Percentiles rank a stretch among this genome's conserved stretches.
Evolutionary conservation across 805 yeast species (phyloP).

Genomic region (Candida hispaniensis): DNA sequence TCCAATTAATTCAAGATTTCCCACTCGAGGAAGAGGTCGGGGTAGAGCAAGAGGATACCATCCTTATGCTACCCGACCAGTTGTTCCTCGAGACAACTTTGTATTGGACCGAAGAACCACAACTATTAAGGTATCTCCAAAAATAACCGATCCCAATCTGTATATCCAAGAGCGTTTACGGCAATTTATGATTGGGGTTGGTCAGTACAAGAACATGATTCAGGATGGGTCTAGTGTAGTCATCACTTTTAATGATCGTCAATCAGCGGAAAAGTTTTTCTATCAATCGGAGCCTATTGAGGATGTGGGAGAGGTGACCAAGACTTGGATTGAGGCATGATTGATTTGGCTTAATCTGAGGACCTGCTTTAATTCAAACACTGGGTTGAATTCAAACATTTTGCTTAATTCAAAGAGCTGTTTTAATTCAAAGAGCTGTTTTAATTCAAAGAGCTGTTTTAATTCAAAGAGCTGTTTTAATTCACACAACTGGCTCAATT

Average conservation of each 20-base stretch:
- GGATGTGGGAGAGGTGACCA: slow-evolving; percentile 26
- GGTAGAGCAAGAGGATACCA: slow-evolving; percentile 21
- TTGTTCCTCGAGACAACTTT: slow-evolving; percentile 11
- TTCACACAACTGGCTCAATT: too few species aligned
- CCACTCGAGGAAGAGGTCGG: slow-evolving; percentile 22
- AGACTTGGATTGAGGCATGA: slow-evolving; percentile 23
- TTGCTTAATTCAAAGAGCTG: too few species aligned
- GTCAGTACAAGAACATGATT: slow-evolving; percentile 23
- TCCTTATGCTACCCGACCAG: slow-evolving; percentile 22
- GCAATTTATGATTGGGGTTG: slow-evolving; percentile 23
- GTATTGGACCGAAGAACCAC: slow-evolving; percentile 33
- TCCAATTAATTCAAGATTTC: slow-evolving; percentile 1
- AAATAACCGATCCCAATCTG: slow-evolving; percentile 24
- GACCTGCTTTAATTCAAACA: too few species aligned
- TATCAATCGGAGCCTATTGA: slow-evolving; percentile 22
- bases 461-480: too few species aligned
- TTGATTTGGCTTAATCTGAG: too few species aligned
- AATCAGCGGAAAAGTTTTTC: slow-evolving; percentile 32
- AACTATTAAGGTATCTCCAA: slow-evolving; percentile 27
- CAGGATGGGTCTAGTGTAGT: slow-evolving; percentile 17
- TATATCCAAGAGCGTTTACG: slow-evolving; percentile 29
- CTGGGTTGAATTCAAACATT: too few species aligned
- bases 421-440: too few species aligned
- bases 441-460: too few species aligned
- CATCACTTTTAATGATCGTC: slow-evolving; percentile 30